These are phyloP conservation scores for Gossypium arboreum DNA, from an alignment of 345 rosid genomes.

Conservation along the genomic window DNA sequence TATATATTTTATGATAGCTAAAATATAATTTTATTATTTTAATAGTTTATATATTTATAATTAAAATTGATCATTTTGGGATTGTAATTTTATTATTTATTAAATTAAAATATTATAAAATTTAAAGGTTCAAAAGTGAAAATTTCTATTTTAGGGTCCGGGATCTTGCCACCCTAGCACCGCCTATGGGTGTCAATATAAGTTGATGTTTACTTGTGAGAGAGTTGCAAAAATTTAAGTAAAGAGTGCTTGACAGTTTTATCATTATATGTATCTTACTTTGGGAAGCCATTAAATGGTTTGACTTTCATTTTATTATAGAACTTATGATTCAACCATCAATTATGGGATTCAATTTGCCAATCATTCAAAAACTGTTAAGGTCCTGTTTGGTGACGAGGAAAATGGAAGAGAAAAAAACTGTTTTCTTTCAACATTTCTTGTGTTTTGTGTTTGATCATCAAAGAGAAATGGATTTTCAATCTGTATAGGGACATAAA, in stretches of 20 bases:
- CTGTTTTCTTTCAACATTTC: background rate
- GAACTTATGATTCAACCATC: background rate
- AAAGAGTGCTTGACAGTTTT: background rate
- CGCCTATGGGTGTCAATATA: background rate
- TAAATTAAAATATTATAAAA: no score
- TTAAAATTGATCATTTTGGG: no score
- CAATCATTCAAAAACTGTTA: background rate
- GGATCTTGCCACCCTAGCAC: no score
- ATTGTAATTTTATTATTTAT: no score
- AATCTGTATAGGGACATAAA: constrained; percentile 66
- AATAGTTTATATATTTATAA: no score
- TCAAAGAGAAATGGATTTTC: background rate
- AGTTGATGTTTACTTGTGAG: background rate
- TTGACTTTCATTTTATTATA: background rate
- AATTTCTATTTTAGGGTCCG: no score
- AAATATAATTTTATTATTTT: no score
- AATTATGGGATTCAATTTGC: background rate
- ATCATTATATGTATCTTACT: background rate
- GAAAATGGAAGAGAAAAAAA: background rate
- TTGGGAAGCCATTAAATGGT: background rate
- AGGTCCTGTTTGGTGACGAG: background rate
- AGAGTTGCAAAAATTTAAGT: background rate
- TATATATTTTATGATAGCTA: no score
- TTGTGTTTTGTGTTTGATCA: background rate
- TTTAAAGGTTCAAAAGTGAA: no score